Evolutionary conservation across 192 early-diverging fungal genomes (phyloP), one percentile per base, ranked within the genome.

Genomic region (Irineochytrium annulatum): DNA sequence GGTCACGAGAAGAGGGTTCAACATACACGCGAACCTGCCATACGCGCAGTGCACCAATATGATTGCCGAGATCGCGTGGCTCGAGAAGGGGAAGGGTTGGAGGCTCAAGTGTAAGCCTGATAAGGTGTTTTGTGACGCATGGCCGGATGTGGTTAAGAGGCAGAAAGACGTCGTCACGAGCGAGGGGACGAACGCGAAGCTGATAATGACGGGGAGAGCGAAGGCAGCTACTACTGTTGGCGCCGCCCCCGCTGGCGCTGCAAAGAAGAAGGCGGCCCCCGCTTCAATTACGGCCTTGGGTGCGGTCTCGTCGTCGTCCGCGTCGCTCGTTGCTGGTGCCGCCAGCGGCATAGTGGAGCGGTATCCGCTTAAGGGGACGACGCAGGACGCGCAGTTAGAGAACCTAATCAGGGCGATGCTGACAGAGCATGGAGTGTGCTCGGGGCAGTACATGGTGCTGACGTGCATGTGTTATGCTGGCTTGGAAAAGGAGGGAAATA

Each of bases 1-100:
- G 22, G 34, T 60, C 20, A 35, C 34, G 11, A 41, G 65, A 16
- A 41, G 54, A 27, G 65, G 60, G 4, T 32, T 67, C 4, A 60
- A 60, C 39, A 20, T 24, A 14, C 5, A 60, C n/a, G 65, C 57
- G 5, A 51, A 44, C 22, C 65, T 67, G 3, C 65, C 65, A 5
- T 49, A 59, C 30, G 32, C 26, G 3, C 34, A 60, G 3, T 53
- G 52, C 51, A 67, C 65, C 20, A 60, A 59, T 33, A n/a, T 67
- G 13, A 49, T 67, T 30, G 35, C 59, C n/a, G 65, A 67, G 27
- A 37, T 67, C 30, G 46, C 46, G 11, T 49, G 26, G 11, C 8
- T 34, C 6, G 27, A n/a, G 54, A 6, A 8, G 24, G 8, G 11
- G 8, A 6, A 17, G 26, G 49, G 43, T 14, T 67, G 65, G 65